These are phyloP conservation scores for Sergeia podlipaevii DNA, from an alignment of 208 protist species.

Conservation along the genomic window DNA sequence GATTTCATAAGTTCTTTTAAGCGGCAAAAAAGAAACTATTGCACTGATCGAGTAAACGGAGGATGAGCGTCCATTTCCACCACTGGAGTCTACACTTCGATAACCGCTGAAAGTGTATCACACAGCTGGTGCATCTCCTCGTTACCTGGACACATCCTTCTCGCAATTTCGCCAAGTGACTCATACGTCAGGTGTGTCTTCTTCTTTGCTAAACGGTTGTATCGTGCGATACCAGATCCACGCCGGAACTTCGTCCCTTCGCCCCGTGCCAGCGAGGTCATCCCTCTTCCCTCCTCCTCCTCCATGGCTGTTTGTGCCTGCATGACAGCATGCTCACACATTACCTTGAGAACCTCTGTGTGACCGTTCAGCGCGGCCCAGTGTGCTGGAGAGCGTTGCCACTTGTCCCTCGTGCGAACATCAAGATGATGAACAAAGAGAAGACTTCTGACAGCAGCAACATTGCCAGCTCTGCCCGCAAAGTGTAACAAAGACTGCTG, in stretches of 20 bases:
- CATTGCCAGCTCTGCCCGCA: conserved; percentile 35
- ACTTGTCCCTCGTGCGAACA: conserved; percentile 43
- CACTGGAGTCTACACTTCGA: conserved; percentile 15
- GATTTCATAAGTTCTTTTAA: too few species aligned
- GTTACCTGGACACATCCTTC: conserved; percentile 12
- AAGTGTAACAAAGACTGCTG: conserved; percentile 68
- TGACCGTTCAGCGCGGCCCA: conserved; percentile 58
- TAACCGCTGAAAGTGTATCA: conserved; percentile 10
- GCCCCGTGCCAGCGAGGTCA: not conserved
- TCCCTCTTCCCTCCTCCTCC: not conserved
- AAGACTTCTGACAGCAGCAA: conserved; percentile 17
- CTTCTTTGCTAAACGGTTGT: conserved; percentile 29
- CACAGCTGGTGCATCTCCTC: conserved; percentile 16
- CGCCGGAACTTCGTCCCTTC: not conserved
- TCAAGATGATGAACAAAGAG: conserved; percentile 18
- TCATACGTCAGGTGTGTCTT: conserved; percentile 47
- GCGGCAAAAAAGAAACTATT: too few species aligned
- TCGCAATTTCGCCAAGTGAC: conserved; percentile 27
- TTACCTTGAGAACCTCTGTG: conserved; percentile 19
- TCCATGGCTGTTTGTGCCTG: not conserved
- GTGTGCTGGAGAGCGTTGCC: conserved; percentile 62
- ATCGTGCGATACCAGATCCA: conserved; percentile 13
- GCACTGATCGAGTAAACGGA: too few species aligned
- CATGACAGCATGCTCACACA: conserved; percentile 9
- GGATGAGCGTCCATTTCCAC: too few species aligned